phyloP scores from a whole-genome alignment of 2,329 filamentous ascomycete species.

The Alternaria brassicicola region DNA sequence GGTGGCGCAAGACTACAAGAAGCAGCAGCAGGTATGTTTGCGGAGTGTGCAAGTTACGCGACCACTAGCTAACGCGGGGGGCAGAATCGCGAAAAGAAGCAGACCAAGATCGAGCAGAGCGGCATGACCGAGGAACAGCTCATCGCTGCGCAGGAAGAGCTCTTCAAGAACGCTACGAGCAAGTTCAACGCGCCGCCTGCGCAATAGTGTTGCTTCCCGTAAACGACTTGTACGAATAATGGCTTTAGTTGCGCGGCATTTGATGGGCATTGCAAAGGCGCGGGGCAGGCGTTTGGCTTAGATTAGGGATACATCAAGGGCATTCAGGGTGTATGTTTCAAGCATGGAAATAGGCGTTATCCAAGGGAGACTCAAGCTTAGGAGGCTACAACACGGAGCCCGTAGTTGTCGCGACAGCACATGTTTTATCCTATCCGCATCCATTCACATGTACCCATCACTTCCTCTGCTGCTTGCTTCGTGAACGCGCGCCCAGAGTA shows the following conservation, averaged over 20 bases:
- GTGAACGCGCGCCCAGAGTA: constrained; percentile 9
- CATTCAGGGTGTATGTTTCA: constrained; percentile 12
- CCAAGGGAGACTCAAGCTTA: neutral
- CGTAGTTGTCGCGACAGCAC: neutral
- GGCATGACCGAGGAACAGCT: constrained; percentile 91
- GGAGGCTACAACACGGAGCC: neutral
- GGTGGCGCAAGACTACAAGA: constrained; percentile 89
- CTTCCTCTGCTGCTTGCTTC: constrained; percentile 13
- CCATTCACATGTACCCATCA: neutral
- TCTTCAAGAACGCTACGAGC: constrained; percentile 81
- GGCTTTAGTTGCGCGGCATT: constrained; percentile 32
- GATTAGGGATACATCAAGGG: constrained; percentile 22
- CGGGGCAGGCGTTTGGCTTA: constrained; percentile 33
- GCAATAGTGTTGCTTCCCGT: constrained; percentile 22
- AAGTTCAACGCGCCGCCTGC: constrained; percentile 66
- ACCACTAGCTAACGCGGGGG: constrained; percentile 19
- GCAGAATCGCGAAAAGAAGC: constrained; percentile 93
- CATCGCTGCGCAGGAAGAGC: constrained; percentile 84
- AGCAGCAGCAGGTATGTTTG: constrained; percentile 78
- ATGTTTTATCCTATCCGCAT: neutral
- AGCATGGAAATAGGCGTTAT: constrained; percentile 13
- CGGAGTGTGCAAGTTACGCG: neutral
- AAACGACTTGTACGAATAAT: constrained; percentile 16
- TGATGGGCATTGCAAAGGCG: constrained; percentile 19
- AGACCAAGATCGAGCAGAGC: constrained; percentile 95